Base-by-base conservation (phyloP, 176 grass and related monocot genomes). In the Tillandsia leiboldiana region DNA sequence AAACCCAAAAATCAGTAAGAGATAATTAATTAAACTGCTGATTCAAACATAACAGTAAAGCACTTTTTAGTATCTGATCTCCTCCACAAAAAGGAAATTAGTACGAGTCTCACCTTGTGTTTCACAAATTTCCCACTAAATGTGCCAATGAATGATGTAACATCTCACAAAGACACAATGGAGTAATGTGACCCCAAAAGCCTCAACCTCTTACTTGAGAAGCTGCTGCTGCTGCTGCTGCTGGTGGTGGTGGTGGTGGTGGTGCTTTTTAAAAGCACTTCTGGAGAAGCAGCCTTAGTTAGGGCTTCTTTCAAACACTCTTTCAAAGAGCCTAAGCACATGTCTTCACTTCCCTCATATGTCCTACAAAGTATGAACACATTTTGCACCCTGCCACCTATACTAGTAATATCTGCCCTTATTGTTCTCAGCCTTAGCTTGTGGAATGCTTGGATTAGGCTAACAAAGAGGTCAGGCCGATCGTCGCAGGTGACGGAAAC, bases 401-500 rank as follows among this genome's bases (percentile, higher is more conserved):
- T 12, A 1, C 64, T 68, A 5, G 51, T 57, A 9, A 76, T 24
- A 11, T 76, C 73, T 22, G 64, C 64, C 15, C 28, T 67, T 24
- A 76, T 48, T 18, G 73, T 67, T 22, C 64, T 68, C 11, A 76
- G 64, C 15, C 51, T 49, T 10, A 76, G 51, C 10, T 2, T 26
- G 1, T 49, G 27, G 27, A 76, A 76, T 15, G 64, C 64, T 56
- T 76, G 51, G 26, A 12, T 54, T 12, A 76, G 51, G 28, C 56
- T 28, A 0, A 51, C 28, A 10, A 68, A 76, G 5, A 76, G 23
- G 1, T 68, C n/a, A 0, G 63, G 64, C 10, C 73, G 49, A n/a
- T 76, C 73, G 2, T 68, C 64, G n/a, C 73, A 76, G 26, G 64
- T 67, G 6, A 76, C 50, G 2, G 73, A 68, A 57, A 64, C 73